Evolutionary conservation across 306 rosid species (phyloP).

Genomic region (Erythrophleum fordii): DNA sequence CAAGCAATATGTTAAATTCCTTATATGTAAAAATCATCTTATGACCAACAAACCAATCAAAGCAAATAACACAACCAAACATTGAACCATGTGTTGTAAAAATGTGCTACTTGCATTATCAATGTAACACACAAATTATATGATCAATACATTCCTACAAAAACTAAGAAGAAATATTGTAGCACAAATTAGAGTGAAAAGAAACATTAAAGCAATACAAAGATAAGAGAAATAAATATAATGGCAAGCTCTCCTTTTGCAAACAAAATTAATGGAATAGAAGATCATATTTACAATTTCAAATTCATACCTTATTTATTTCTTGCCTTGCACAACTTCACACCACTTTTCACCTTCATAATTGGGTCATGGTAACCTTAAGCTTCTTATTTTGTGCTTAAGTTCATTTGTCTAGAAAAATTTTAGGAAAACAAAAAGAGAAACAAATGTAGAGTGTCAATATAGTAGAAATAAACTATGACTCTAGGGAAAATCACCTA

Average conservation of each 20-base stretch:
- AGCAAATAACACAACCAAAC: not conserved
- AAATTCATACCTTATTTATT: slow-evolving; percentile 41
- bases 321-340: slow-evolving; percentile 43
- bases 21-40: too few species aligned
- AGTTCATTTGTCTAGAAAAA: slow-evolving; percentile 34
- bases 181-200: not conserved
- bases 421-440: not conserved
- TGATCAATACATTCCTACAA: not conserved
- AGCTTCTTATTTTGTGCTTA: slow-evolving; percentile 32
- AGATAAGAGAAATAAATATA: too few species aligned
- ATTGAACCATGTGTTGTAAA: not conserved
- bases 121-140: too few species aligned
- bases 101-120: too few species aligned
- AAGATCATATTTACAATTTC: not conserved
- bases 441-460: not conserved
- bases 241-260: too few species aligned
- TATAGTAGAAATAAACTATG: not conserved
- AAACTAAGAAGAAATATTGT: not conserved
- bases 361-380: slow-evolving; percentile 41
- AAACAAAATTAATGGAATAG: not conserved
- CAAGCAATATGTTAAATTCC: not conserved
- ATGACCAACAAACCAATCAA: not conserved
- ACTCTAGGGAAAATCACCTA: too few species aligned
- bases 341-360: slow-evolving; percentile 37
- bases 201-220: too few species aligned